A percentile compares a stretch with the other conserved stretches of the same genome.
phyloP scores from a whole-genome alignment of 2,329 filamentous ascomycete genomes.

The Taxawa tesnikishii region DNA sequence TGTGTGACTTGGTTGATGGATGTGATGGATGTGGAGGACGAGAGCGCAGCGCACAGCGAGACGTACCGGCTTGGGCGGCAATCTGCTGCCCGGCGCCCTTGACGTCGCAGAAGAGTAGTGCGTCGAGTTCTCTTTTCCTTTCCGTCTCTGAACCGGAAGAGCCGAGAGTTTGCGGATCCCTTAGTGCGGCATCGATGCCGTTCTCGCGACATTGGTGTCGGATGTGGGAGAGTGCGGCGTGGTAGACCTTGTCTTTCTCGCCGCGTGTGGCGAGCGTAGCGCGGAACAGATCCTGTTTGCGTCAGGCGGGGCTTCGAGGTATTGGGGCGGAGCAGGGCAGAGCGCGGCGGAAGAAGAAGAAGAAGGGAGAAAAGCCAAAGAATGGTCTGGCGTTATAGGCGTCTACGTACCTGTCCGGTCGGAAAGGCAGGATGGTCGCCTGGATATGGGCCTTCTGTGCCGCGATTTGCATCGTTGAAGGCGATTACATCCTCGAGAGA shows the following conservation, averaged over 20 bases:
- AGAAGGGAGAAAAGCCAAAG: background rate
- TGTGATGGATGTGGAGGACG: background rate
- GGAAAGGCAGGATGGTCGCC: slow-evolving; percentile 16
- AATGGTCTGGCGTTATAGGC: slow-evolving; percentile 7
- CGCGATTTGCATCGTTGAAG: slow-evolving; percentile 11
- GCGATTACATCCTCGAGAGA: slow-evolving; percentile 11
- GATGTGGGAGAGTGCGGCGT: slow-evolving; percentile 15
- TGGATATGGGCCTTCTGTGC: slow-evolving; percentile 13
- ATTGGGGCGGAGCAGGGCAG: background rate
- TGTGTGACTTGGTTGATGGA: background rate
- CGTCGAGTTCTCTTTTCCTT: slow-evolving; percentile 15
- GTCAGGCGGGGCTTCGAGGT: background rate
- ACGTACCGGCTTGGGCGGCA: slow-evolving; percentile 17
- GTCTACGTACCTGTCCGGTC: slow-evolving; percentile 14
- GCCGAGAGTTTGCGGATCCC: too few relatives aligned
- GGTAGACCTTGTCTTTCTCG: slow-evolving; percentile 14
- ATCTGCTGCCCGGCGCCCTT: slow-evolving; percentile 18
- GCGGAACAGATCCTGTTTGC: slow-evolving; percentile 10
- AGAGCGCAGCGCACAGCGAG: background rate
- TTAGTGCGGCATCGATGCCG: slow-evolving; percentile 18
- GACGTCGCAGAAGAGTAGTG: slow-evolving; percentile 18
- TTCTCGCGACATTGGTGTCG: slow-evolving; percentile 15
- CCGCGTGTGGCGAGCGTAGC: slow-evolving; percentile 10
- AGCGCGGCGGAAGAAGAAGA: too few relatives aligned
- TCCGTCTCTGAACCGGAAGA: too few relatives aligned